A percentile compares a stretch with the other conserved stretches of the same genome.
phyloP scores from a whole-genome alignment of 2,329 filamentous ascomycete species.

The Penicillium sp. region DNA sequence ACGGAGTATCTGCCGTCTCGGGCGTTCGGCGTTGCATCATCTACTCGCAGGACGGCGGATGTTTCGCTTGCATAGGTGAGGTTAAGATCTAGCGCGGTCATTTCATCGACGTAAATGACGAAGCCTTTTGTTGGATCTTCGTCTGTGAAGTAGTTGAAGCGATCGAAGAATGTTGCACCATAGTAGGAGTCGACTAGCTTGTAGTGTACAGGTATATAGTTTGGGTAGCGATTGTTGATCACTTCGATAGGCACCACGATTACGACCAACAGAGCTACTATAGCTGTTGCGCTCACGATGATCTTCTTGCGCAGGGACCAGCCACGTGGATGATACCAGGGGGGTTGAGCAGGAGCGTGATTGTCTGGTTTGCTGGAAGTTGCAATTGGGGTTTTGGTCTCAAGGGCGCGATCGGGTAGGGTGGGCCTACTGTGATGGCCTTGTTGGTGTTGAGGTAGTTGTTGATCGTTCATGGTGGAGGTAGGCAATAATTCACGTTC shows the following conservation, averaged over 20 bases:
- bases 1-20: conserved; percentile 63
- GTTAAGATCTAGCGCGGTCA: conserved; percentile 46
- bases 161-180: conserved; percentile 45
- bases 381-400: conserved; percentile 18
- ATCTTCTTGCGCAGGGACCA: conserved; percentile 58
- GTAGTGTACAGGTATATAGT: conserved; percentile 46
- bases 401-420: conserved; percentile 19
- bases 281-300: conserved; percentile 40
- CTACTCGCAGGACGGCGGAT: conserved; percentile 60
- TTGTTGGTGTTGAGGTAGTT: conserved; percentile 13
- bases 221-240: conserved; percentile 43
- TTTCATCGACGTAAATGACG: conserved; percentile 44
- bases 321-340: conserved; percentile 50
- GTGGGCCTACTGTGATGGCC: conserved; percentile 24
- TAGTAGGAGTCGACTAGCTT: conserved; percentile 43
- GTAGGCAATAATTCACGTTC: neutral
- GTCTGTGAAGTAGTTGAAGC: conserved; percentile 47
- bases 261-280: conserved; percentile 49
- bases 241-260: conserved; percentile 48
- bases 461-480: conserved; percentile 15
- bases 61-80: conserved; percentile 59
- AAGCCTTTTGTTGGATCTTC: conserved; percentile 48
- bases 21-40: conserved; percentile 59
- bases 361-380: conserved; percentile 12
- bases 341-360: conserved; percentile 7